Evolutionary conservation across 805 yeast genomes (phyloP).

Genomic region (Suhomyces pyralidae): DNA sequence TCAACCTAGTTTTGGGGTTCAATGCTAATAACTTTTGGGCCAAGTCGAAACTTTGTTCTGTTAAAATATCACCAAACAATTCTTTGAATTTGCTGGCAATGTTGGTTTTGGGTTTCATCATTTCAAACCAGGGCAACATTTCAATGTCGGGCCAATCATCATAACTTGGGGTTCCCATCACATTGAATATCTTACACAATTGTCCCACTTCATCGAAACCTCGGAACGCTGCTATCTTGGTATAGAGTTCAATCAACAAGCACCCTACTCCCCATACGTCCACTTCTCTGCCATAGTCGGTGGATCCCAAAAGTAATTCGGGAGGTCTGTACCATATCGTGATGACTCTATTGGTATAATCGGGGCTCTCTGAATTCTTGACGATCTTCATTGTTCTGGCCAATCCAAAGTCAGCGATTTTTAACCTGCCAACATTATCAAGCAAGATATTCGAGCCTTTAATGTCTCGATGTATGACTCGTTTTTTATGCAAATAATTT

Average conservation of each 20-base stretch:
- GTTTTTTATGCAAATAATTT: slow-evolving; percentile 61
- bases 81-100: slow-evolving; percentile 26
- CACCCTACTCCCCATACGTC: slow-evolving; percentile 99
- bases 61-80: slow-evolving; percentile 22
- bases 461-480: slow-evolving; percentile 76
- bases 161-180: slow-evolving; percentile 82
- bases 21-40: slow-evolving; percentile 61
- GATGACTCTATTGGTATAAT: slow-evolving; percentile 92
- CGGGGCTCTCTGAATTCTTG: slow-evolving; percentile 53
- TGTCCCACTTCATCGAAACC: slow-evolving; percentile 89
- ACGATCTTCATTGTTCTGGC: slow-evolving; percentile 71
- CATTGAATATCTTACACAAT: slow-evolving; percentile 66
- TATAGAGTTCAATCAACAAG: slow-evolving; percentile 75
- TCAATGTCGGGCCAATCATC: slow-evolving; percentile 77
- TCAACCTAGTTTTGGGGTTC: slow-evolving; percentile 66
- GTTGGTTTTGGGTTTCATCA: slow-evolving; percentile 59
- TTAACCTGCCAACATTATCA: slow-evolving; percentile 58
- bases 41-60: slow-evolving; percentile 53
- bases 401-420: slow-evolving; percentile 79
- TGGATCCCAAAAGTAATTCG: slow-evolving; percentile 84
- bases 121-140: slow-evolving; percentile 87
- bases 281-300: slow-evolving; percentile 85
- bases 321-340: slow-evolving; percentile 98
- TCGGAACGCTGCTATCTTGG: slow-evolving; percentile 73
- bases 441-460: slow-evolving; percentile 77